A percentile compares a stretch with the other conserved stretches of the same genome.
Conservation (phyloP, 176 grass and related monocot genomes). For the Neostapfia colusana region DNA sequence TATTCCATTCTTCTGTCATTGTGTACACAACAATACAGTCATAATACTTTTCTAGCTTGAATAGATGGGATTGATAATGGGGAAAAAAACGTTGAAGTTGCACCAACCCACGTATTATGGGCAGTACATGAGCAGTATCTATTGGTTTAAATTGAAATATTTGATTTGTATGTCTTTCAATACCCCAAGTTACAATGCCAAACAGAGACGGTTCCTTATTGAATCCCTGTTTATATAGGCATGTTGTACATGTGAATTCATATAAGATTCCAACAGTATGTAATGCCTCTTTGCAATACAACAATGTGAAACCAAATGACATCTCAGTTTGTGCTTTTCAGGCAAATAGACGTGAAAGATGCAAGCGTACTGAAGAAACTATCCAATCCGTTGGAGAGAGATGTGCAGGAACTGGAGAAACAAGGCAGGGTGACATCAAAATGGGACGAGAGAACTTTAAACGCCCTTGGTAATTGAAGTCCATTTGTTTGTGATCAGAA, state of each 20-base stretch:
- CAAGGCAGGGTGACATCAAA: not conserved
- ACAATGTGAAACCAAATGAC: not conserved
- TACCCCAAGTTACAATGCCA: not conserved
- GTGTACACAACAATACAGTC: too few relatives aligned
- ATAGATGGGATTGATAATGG: not conserved
- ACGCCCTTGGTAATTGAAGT: conserved; percentile 1
- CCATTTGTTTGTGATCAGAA: conserved; percentile 28
- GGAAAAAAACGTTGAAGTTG: not conserved
- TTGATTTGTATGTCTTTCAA: not conserved
- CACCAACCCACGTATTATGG: not conserved
- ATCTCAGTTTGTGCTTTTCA: not conserved
- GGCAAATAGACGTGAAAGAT: conserved; percentile 35
- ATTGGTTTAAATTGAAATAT: not conserved
- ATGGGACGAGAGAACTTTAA: not conserved
- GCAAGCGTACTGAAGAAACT: not conserved
- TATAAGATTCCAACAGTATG: not conserved
- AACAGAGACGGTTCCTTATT: not conserved
- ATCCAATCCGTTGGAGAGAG: not conserved
- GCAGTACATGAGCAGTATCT: not conserved
- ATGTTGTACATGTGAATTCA: too few relatives aligned
- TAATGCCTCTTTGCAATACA: not conserved
- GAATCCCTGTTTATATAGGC: too few relatives aligned
- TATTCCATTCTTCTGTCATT: not conserved
- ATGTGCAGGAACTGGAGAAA: not conserved
- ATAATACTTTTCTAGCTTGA: not conserved